Conservation (phyloP, 768 basidiomycete genomes). For the Rubroboletus pulcherrimus region DNA sequence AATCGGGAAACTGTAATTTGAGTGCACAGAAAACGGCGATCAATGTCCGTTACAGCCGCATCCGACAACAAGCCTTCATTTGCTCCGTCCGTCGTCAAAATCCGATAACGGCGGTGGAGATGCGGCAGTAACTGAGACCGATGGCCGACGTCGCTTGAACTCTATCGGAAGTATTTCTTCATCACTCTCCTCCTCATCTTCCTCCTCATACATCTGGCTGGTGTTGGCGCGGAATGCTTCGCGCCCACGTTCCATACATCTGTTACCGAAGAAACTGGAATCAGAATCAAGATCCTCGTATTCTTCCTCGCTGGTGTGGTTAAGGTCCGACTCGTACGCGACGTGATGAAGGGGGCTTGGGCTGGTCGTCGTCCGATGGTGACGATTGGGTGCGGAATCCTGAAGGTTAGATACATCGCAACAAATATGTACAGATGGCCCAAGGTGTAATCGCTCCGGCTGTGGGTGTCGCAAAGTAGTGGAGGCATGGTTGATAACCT, state of each 20-base stretch:
- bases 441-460: constrained; percentile 27
- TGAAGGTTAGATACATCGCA: constrained; percentile 23
- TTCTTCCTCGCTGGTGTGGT: constrained; percentile 29
- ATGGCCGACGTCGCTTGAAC: constrained; percentile 34
- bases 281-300: constrained; percentile 33
- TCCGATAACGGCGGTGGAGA: constrained; percentile 26
- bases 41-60: constrained; percentile 7
- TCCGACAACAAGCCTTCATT: constrained; percentile 8
- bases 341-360: constrained; percentile 38
- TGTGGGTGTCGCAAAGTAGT: constrained; percentile 28
- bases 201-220: constrained; percentile 31
- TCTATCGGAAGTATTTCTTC: constrained; percentile 35
- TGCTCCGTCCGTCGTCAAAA: constrained; percentile 9
- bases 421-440: constrained; percentile 18
- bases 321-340: constrained; percentile 29
- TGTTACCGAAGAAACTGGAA: constrained; percentile 34
- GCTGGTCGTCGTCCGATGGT: constrained; percentile 34
- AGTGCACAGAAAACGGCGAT: constrained; percentile 7
- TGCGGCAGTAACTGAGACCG: constrained; percentile 26
- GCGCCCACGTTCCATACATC: constrained; percentile 21
- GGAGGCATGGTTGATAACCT: constrained; percentile 18
- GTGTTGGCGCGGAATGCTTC: constrained; percentile 30
- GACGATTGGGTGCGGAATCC: constrained; percentile 22
- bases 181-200: constrained; percentile 35
- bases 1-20: constrained; percentile 20